Evolutionary conservation across 2,329 filamentous ascomycete species (phyloP).

Genomic region (Aschersonia sp.): DNA sequence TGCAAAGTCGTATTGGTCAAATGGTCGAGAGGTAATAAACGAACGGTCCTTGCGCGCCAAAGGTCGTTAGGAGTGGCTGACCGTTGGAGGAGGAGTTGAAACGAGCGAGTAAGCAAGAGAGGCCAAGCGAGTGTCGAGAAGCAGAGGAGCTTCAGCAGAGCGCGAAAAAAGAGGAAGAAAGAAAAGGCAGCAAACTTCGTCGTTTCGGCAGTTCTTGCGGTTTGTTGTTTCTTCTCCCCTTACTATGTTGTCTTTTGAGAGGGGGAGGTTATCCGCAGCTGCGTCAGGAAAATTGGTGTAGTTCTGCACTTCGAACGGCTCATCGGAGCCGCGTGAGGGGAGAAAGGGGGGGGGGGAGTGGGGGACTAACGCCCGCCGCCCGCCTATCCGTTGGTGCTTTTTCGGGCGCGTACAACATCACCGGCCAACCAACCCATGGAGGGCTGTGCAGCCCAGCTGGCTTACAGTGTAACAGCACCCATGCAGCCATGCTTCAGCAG

Average conservation of each 20-base stretch:
- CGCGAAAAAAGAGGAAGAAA: conserved; percentile 5
- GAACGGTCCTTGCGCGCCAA: no score
- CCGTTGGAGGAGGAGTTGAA: background rate
- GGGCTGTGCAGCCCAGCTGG: background rate
- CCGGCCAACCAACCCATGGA: background rate
- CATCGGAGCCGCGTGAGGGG: background rate
- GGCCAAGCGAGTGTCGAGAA: conserved; percentile 6
- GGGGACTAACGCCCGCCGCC: no score
- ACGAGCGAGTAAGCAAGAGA: background rate
- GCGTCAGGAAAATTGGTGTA: background rate
- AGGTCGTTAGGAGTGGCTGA: background rate
- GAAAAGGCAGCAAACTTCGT: background rate
- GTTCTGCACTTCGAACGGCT: background rate
- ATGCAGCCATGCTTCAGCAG: background rate
- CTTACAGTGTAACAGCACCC: background rate
- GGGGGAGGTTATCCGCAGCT: background rate
- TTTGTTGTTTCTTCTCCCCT: background rate
- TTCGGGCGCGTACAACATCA: background rate
- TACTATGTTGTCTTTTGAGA: background rate
- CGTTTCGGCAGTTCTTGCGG: no score
- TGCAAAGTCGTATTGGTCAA: no score
- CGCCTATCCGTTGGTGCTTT: no score
- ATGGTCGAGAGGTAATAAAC: no score
- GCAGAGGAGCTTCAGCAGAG: conserved; percentile 1
- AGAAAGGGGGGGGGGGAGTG: background rate